phyloP scores from a whole-genome alignment of 2,329 filamentous ascomycete species.

The Exophiala sp. region DNA sequence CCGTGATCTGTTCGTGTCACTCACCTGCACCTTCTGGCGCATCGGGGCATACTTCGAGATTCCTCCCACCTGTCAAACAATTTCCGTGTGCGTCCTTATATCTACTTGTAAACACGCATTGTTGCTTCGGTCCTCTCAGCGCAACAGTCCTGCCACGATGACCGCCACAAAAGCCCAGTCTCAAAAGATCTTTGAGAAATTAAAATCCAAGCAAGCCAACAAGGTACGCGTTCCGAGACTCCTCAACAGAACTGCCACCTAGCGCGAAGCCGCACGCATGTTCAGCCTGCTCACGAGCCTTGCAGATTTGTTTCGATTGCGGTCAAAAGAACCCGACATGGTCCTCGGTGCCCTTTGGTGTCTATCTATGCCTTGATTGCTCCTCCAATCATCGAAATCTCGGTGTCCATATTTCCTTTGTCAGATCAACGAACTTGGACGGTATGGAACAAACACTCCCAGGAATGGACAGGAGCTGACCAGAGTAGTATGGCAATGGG shows the following conservation, averaged over 20 bases:
- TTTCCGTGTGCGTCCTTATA: neutral
- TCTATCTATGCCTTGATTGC: conserved; percentile 97
- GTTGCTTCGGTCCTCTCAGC: neutral
- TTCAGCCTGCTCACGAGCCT: conserved; percentile 9
- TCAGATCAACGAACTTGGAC: conserved; percentile 96
- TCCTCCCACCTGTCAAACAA: conserved; percentile 3
- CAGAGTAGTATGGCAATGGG: conserved; percentile 88
- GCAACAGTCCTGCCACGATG: conserved; percentile 40
- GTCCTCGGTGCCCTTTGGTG: conserved; percentile 95
- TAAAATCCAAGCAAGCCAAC: conserved; percentile 91
- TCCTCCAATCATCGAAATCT: conserved; percentile 96
- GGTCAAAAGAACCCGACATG: conserved; percentile 96
- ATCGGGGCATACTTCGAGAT: neutral
- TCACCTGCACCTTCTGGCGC: neutral
- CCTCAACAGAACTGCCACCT: conserved; percentile 20
- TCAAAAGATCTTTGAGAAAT: conserved; percentile 95
- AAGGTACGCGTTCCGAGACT: conserved; percentile 58
- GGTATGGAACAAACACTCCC: conserved; percentile 59
- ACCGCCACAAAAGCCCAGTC: conserved; percentile 89
- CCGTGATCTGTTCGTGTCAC: neutral
- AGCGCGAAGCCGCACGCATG: conserved; percentile 8
- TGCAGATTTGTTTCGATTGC: conserved; percentile 95
- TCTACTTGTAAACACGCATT: neutral
- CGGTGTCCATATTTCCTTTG: conserved; percentile 98
- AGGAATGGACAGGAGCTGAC: conserved; percentile 25